phyloP scores from a whole-genome alignment of 345 rosid genomes.

The Eucalyptus pauciflora region DNA sequence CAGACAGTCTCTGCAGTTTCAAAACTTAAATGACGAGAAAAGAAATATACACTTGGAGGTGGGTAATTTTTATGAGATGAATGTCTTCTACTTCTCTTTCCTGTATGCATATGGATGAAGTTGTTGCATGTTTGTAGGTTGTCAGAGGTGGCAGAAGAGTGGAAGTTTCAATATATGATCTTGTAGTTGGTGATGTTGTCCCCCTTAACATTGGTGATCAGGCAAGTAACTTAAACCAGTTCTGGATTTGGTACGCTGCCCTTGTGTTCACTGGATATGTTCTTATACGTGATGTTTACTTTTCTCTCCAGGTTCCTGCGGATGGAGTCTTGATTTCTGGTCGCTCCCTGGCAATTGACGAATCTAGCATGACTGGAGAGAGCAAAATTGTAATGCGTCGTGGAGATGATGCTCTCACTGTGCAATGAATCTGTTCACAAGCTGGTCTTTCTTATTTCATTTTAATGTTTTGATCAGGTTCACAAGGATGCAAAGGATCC shows the following conservation, averaged over 20 bases:
- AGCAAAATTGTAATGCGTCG: constrained; percentile 55
- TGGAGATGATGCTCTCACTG: not conserved
- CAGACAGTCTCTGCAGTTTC: constrained; percentile 94
- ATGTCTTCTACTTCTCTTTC: not conserved
- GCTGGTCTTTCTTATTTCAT: not conserved
- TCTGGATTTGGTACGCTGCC: not conserved
- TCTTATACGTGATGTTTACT: not conserved
- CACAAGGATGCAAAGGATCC: constrained; percentile 66
- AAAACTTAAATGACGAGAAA: constrained; percentile 82
- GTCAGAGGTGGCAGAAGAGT: constrained; percentile 72
- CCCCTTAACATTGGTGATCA: constrained; percentile 97
- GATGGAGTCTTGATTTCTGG: constrained; percentile 79
- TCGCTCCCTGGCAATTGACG: constrained; percentile 84
- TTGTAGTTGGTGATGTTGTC: constrained; percentile 88
- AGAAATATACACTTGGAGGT: constrained; percentile 92
- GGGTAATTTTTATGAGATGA: not conserved
- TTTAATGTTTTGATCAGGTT: constrained; percentile 28
- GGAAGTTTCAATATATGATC: constrained; percentile 79
- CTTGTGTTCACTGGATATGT: not conserved
- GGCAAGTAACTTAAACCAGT: constrained; percentile 20
- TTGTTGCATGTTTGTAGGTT: constrained; percentile 28
- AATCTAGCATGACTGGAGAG: constrained; percentile 99
- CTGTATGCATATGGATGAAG: not conserved
- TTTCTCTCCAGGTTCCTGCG: constrained; percentile 67
- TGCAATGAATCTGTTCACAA: not conserved